Evolutionary conservation across 192 early-diverging fungal species (phyloP).

Genomic region (Coemansia umbellata): DNA sequence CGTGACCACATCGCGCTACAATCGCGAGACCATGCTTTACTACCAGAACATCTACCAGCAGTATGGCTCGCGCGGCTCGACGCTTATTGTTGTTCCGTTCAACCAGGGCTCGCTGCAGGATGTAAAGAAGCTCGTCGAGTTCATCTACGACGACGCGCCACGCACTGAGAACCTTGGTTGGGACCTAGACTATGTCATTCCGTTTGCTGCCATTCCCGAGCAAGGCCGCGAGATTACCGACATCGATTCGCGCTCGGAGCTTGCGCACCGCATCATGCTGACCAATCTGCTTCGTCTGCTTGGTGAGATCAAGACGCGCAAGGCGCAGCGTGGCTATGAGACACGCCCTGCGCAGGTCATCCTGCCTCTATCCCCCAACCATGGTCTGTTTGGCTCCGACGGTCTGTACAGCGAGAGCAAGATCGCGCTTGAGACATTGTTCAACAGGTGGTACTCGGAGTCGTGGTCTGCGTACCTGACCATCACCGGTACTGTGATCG

Average conservation of each 20-base stretch:
- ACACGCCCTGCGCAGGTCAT: constrained; percentile 91
- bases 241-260: constrained; percentile 85
- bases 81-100: constrained; percentile 92
- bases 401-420: constrained; percentile 95
- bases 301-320: constrained; percentile 83
- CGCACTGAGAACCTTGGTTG: constrained; percentile 66
- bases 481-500: constrained; percentile 90
- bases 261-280: constrained; percentile 94
- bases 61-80: constrained; percentile 81
- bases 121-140: constrained; percentile 75
- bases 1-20: constrained; percentile 92
- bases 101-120: constrained; percentile 90
- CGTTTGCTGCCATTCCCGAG: constrained; percentile 91
- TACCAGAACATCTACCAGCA: constrained; percentile 89
- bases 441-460: constrained; percentile 92
- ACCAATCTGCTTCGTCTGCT: constrained; percentile 88
- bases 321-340: constrained; percentile 74
- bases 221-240: constrained; percentile 84
- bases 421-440: constrained; percentile 88
- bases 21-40: constrained; percentile 77
- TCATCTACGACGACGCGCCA: constrained; percentile 79
- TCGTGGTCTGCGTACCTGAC: constrained; percentile 86
- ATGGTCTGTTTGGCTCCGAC: constrained; percentile 89
- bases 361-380: constrained; percentile 91
- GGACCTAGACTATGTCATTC: constrained; percentile 94